A percentile compares a stretch with the other conserved stretches of the same genome.
Evolutionary conservation across 768 basidiomycete genomes (phyloP).

Genomic region (Lentinus brumalis): DNA sequence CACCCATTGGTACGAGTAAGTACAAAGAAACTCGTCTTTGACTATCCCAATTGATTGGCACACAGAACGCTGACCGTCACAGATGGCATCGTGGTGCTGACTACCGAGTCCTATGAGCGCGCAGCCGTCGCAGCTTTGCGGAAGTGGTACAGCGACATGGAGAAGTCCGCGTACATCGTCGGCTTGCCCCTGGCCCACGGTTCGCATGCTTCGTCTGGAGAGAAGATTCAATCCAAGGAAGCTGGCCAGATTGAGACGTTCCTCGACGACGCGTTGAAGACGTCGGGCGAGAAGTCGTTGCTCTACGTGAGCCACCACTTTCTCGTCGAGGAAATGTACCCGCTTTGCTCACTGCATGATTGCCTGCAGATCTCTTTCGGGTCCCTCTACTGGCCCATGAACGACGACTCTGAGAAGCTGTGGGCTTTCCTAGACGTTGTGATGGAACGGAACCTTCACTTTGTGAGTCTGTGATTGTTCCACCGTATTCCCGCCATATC

Average conservation of each 20-base stretch:
- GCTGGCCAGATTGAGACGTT: conserved; percentile 2
- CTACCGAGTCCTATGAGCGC: conserved; percentile 11
- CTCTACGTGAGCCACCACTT: conserved; percentile 19
- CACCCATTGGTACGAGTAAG: conserved; percentile 9
- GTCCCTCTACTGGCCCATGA: conserved; percentile 21
- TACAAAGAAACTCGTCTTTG: too few relatives aligned
- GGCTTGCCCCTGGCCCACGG: neutral
- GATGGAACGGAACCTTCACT: conserved; percentile 21
- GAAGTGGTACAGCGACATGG: conserved; percentile 7
- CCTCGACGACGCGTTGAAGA: conserved; percentile 5
- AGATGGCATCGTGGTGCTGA: conserved; percentile 12
- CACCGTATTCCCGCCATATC: neutral
- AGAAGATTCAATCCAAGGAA: neutral
- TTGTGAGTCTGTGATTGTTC: conserved; percentile 9
- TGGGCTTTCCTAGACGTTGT: conserved; percentile 23
- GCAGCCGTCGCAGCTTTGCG: conserved; percentile 1
- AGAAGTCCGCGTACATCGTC: conserved; percentile 1
- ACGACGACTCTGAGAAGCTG: conserved; percentile 11
- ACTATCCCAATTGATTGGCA: neutral
- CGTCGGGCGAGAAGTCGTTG: conserved; percentile 21
- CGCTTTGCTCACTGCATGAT: too few relatives aligned
- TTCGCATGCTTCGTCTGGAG: neutral
- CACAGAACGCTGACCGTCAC: neutral
- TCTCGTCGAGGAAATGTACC: too few relatives aligned
- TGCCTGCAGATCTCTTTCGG: conserved; percentile 23